These are phyloP conservation scores for Corymbia citriodora DNA, from an alignment of 441 rosid species.

Conservation along the genomic window DNA sequence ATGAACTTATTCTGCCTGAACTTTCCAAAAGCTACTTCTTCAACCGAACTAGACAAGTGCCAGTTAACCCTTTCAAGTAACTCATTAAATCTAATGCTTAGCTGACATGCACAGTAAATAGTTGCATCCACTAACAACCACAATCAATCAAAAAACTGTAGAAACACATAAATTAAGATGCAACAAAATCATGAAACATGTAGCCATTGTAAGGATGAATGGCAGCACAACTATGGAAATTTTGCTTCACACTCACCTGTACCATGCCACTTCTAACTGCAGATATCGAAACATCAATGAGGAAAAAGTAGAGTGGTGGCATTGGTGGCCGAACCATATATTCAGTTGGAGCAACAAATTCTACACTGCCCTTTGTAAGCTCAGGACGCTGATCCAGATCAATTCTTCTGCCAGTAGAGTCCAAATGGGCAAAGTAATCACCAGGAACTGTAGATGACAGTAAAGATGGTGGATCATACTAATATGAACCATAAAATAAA, in stretches of 20 bases:
- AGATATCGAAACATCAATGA: slow-evolving; percentile 89
- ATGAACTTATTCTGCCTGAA: background rate
- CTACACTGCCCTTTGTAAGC: slow-evolving; percentile 91
- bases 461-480: background rate
- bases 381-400: slow-evolving; percentile 98
- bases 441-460: slow-evolving; percentile 70
- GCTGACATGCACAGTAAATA: background rate
- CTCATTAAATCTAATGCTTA: background rate
- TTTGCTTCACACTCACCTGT: slow-evolving; percentile 55
- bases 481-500: background rate
- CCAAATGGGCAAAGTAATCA: slow-evolving; percentile 90
- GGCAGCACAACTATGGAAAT: background rate
- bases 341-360: slow-evolving; percentile 96
- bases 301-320: slow-evolving; percentile 96
- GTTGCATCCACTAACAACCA: background rate
- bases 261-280: slow-evolving; percentile 93
- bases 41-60: background rate
- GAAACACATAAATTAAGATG: background rate
- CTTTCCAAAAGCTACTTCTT: background rate
- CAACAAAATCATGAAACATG: background rate
- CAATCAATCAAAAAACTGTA: background rate
- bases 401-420: slow-evolving; percentile 86
- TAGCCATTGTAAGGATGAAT: background rate
- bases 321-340: slow-evolving; percentile 99
- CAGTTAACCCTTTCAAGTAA: background rate